Evolutionary conservation across 2,329 filamentous ascomycete species (phyloP).

Genomic region (Diaporthe citriasiana): DNA sequence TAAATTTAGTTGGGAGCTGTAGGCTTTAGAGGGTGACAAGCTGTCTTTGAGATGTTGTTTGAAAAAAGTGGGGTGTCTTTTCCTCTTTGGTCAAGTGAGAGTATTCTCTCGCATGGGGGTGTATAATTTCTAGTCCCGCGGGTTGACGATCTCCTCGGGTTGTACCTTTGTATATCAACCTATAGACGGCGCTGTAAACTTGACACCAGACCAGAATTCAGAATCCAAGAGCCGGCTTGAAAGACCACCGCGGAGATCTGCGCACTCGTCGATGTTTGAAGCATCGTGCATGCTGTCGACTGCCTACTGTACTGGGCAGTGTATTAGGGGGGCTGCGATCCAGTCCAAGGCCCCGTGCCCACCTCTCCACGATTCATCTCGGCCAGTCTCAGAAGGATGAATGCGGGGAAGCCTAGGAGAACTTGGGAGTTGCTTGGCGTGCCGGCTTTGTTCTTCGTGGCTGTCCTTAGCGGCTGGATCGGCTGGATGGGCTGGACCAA

Average conservation of each 20-base stretch:
- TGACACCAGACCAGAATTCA: not conserved
- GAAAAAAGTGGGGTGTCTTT: too few species aligned
- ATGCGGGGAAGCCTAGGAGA: constrained; percentile 39
- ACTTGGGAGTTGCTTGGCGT: constrained; percentile 26
- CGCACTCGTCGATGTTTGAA: not conserved
- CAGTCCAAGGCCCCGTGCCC: constrained; percentile 32
- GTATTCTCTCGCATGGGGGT: too few species aligned
- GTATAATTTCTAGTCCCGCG: too few species aligned
- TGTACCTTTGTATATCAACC: not conserved
- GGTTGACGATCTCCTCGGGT: not conserved
- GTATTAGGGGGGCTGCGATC: not conserved
- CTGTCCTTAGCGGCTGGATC: constrained; percentile 34
- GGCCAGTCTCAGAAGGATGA: constrained; percentile 34
- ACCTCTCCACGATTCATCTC: constrained; percentile 26
- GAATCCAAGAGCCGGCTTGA: not conserved
- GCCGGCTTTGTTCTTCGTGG: constrained; percentile 37
- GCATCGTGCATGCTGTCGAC: not conserved
- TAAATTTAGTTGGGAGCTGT: too few species aligned
- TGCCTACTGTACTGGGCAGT: constrained; percentile 5
- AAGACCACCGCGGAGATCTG: not conserved
- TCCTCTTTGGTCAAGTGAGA: too few species aligned
- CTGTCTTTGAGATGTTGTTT: too few species aligned
- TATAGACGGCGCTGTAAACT: not conserved
- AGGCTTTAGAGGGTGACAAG: too few species aligned
- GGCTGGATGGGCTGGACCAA: constrained; percentile 33